A percentile compares a stretch with the other conserved stretches of the same genome.
These are phyloP conservation scores for Albugo laibachii DNA, from an alignment of 352 stramenopile species.

Conservation along the genomic window DNA sequence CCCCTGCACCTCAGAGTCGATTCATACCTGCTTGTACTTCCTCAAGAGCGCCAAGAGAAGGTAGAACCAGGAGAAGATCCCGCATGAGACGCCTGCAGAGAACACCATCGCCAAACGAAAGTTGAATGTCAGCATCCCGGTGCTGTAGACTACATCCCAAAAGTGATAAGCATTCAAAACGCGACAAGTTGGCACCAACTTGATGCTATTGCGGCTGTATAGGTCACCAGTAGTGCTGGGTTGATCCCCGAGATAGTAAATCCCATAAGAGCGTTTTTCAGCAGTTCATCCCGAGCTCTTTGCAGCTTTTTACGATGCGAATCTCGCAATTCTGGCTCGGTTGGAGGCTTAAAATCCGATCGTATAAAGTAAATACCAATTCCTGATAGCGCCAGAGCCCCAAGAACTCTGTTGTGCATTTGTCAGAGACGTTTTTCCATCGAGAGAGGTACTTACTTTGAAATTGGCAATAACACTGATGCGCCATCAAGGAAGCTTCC, in stretches of 20 bases:
- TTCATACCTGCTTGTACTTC: conserved; percentile 78
- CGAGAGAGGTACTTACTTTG: conserved; percentile 34
- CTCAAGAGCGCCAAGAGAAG: conserved; percentile 64
- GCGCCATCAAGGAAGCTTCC: conserved; percentile 69
- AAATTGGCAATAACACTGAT: conserved; percentile 64
- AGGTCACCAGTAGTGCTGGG: conserved; percentile 61
- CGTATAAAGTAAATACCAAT: conserved; percentile 66
- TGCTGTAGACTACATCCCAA: conserved; percentile 47
- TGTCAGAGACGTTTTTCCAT: not conserved
- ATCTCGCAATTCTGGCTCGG: conserved; percentile 31
- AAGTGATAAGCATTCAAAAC: not conserved
- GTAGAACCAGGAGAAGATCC: conserved; percentile 81
- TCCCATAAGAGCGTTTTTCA: conserved; percentile 69
- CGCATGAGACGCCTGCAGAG: conserved; percentile 54
- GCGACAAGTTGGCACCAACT: conserved; percentile 13
- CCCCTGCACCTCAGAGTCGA: not conserved
- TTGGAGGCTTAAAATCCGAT: conserved; percentile 54
- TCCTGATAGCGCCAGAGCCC: conserved; percentile 68
- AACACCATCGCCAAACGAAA: conserved; percentile 72
- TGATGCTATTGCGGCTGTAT: conserved; percentile 73
- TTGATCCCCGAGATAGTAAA: conserved; percentile 80
- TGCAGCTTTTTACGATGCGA: conserved; percentile 26
- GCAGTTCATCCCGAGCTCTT: conserved; percentile 34
- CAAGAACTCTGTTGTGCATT: conserved; percentile 28
- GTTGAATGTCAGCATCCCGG: conserved; percentile 73